phyloP scores from a whole-genome alignment of 73 alveolate genomes.

The Paramecium bursaria region DNA sequence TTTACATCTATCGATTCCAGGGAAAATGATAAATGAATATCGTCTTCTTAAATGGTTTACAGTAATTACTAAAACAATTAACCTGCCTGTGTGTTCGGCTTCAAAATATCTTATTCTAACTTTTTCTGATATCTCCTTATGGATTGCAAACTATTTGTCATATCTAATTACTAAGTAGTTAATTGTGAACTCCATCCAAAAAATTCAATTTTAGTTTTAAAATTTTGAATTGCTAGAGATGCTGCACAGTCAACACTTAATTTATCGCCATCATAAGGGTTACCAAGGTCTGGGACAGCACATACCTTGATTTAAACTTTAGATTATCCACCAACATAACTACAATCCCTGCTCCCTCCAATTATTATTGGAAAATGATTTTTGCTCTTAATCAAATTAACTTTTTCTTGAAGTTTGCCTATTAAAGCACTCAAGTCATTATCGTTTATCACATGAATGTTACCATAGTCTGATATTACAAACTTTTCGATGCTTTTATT shows the following conservation, averaged over 20 bases:
- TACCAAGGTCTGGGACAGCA: conserved; percentile 26
- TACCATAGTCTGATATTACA: conserved; percentile 68
- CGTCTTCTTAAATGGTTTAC: conserved; percentile 3
- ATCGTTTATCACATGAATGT: conserved; percentile 44
- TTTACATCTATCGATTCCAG: conserved; percentile 65
- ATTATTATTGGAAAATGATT: conserved; percentile 67
- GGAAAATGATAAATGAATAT: conserved; percentile 57
- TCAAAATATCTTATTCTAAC: background rate
- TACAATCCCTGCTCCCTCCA: conserved; percentile 75
- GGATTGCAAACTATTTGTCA: conserved; percentile 1
- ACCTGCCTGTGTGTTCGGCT: conserved; percentile 58
- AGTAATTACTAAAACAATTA: conserved; percentile 16
- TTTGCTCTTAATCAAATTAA: conserved; percentile 15
- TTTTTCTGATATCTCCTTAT: conserved; percentile 22
- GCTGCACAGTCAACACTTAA: conserved; percentile 43
- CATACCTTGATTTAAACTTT: conserved; percentile 19
- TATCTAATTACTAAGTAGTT: too few species aligned
- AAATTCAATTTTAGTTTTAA: too few species aligned
- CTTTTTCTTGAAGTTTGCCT: conserved; percentile 50
- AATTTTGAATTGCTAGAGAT: too few species aligned
- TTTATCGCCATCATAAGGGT: conserved; percentile 69
- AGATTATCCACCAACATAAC: conserved; percentile 31
- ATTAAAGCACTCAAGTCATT: conserved; percentile 53
- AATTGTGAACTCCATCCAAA: too few species aligned
- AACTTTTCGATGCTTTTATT: conserved; percentile 46